Evolutionary conservation across 1,284 basidiomycete genomes (phyloP).

Genomic region (Cutaneotrichosporon sp.): DNA sequence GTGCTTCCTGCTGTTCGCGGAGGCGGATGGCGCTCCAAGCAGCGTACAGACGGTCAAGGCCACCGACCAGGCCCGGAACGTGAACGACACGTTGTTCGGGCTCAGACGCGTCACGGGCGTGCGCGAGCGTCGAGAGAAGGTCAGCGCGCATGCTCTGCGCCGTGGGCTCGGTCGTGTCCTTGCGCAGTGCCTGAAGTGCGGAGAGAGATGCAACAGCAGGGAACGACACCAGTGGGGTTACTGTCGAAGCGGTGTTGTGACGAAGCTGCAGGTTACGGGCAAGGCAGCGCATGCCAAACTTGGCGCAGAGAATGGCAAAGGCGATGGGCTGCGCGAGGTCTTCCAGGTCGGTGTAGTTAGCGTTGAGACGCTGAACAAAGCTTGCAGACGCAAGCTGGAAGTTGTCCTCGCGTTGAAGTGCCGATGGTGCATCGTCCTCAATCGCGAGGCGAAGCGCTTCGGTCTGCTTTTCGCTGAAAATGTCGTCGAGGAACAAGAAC

Average conservation of each 20-base stretch:
- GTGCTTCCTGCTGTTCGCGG: slow-evolving; percentile 61
- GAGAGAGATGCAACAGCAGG: slow-evolving; percentile 52
- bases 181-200: slow-evolving; percentile 49
- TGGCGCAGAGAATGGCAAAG: slow-evolving; percentile 60
- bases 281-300: slow-evolving; percentile 66
- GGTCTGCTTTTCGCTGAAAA: slow-evolving; percentile 31
- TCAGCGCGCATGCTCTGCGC: slow-evolving; percentile 16
- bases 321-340: slow-evolving; percentile 68
- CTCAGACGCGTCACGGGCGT: slow-evolving; percentile 51
- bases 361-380: slow-evolving; percentile 50
- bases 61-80: slow-evolving; percentile 47
- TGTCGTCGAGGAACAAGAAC: slow-evolving; percentile 56
- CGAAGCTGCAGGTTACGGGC: slow-evolving; percentile 25
- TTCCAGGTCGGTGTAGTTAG: slow-evolving; percentile 51
- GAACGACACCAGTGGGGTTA: slow-evolving; percentile 32
- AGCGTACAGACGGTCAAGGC: slow-evolving; percentile 68
- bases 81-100: slow-evolving; percentile 14
- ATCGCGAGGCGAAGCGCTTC: slow-evolving; percentile 35
- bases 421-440: slow-evolving; percentile 20
- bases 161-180: slow-evolving; percentile 17
- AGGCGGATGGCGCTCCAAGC: slow-evolving; percentile 80
- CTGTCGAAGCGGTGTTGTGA: slow-evolving; percentile 24
- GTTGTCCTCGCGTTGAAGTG: slow-evolving; percentile 39
- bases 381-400: slow-evolving; percentile 49
- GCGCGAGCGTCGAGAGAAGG: slow-evolving; percentile 54